These are phyloP conservation scores for Parascedosporium putredinis DNA, from an alignment of 2,329 filamentous ascomycete genomes.

Conservation along the genomic window DNA sequence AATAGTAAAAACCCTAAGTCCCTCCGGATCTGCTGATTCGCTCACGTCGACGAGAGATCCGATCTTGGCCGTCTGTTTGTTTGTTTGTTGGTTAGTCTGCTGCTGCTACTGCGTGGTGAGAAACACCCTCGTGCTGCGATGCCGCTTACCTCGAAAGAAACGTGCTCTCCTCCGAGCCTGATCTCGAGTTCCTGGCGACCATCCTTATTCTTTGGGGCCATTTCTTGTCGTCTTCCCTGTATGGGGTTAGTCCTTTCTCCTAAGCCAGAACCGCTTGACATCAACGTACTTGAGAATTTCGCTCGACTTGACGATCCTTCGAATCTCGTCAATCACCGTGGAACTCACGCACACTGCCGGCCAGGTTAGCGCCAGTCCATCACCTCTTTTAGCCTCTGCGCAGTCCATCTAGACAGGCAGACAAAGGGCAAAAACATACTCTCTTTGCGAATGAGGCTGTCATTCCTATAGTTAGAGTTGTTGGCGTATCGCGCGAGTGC, in stretches of 20 bases:
- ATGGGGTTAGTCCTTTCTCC: background rate
- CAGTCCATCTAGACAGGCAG: too few species aligned
- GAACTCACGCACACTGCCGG: constrained; percentile 85
- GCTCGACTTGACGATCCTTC: constrained; percentile 91
- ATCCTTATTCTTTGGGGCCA: constrained; percentile 99
- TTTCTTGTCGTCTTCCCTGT: constrained; percentile 91
- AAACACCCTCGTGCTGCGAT: background rate
- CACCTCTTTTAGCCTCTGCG: too few species aligned
- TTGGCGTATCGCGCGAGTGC: constrained; percentile 95
- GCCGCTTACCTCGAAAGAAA: constrained; percentile 77
- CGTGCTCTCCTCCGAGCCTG: constrained; percentile 84
- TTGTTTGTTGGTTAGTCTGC: background rate
- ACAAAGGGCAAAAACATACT: too few species aligned
- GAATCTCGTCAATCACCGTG: constrained; percentile 84
- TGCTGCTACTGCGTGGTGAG: background rate
- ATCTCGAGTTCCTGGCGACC: constrained; percentile 95
- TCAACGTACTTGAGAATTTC: constrained; percentile 82
- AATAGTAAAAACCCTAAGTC: constrained; percentile 97
- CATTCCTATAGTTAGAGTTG: constrained; percentile 98
- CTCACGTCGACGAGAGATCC: constrained; percentile 94
- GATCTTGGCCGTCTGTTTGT: constrained; percentile 81
- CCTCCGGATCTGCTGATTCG: constrained; percentile 91
- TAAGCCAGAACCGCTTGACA: constrained; percentile 3
- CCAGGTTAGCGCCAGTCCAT: background rate
- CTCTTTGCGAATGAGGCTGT: constrained; percentile 97